Base-by-base conservation (phyloP, 2,329 filamentous ascomycete species). In the Cephalotrichum gorgonifer region DNA sequence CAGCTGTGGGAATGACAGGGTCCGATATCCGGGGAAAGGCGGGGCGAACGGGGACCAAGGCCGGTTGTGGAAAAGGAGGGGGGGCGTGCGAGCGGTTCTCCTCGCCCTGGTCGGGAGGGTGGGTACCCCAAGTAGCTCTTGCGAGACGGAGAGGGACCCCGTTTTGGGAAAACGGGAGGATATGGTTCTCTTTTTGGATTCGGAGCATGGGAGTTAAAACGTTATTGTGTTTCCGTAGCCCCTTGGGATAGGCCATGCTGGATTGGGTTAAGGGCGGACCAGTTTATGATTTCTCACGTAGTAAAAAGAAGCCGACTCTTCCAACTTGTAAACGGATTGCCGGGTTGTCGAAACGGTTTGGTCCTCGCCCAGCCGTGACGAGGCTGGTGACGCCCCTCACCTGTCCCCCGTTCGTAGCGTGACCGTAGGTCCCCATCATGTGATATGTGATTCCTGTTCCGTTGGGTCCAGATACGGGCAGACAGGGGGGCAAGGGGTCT, bases 1-100 rank as follows among this genome's bases (percentile, higher is more conserved):
- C n/a, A n/a, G n/a, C n/a, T 52, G 55, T 38, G 33, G 33, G 7
- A 8, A 15, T 6, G 25, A 4, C 26, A 23, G 23, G 41, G 22
- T n/a, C n/a, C n/a, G 9, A 55, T 52, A 58, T 53, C 53, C 57
- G 55, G 53, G 48, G 51, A 54, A 54, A 52, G 22, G 50, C 30
- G 39, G 49, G n/a, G 27, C 14, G 20, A 20, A 17, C 23, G 45
- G 35, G 48, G 44, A 50, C n/a, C n/a, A n/a, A n/a, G n/a, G n/a
- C n/a, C n/a, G n/a, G n/a, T n/a, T 52, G 55, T 38, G 33, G 33
- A 6, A 8, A 15, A 6, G 25, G 5, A 43, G 41, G 23, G 41
- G 22, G 23, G 22, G 41, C 20, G 35, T 17, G 35, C 35, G 41
- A n/a, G 23, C 8, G 14, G 14, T 31, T 14, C 28, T 31, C 28